Percentiles rank a stretch among this genome's conserved stretches.
phyloP scores from a whole-genome alignment of 345 rosid species.

The Salix exigua region DNA sequence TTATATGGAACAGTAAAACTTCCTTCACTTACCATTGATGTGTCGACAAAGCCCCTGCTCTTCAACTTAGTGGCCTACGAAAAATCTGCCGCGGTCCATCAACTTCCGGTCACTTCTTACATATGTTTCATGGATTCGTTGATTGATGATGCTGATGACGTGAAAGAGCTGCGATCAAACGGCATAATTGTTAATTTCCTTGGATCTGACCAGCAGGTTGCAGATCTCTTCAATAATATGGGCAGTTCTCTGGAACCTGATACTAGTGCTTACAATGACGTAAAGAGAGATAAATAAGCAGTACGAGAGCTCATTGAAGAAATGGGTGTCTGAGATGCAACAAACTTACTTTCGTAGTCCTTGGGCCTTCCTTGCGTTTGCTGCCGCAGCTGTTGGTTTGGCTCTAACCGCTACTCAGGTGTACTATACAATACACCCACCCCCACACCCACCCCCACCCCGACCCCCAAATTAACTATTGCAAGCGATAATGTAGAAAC shows the following conservation, averaged over 20 bases:
- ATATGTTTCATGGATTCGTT: constrained; percentile 17
- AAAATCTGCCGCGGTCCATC: background rate
- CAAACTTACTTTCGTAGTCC: constrained; percentile 10
- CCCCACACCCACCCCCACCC: too few relatives aligned
- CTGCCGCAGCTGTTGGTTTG: background rate
- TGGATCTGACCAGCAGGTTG: constrained; percentile 17
- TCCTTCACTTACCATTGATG: constrained; percentile 13
- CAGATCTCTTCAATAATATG: background rate
- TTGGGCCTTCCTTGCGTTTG: constrained; percentile 16
- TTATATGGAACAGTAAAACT: background rate
- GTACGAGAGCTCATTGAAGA: background rate
- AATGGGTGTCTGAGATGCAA: background rate
- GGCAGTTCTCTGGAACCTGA: too few relatives aligned
- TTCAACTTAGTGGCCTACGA: constrained; percentile 11
- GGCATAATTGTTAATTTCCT: constrained; percentile 9
- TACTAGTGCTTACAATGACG: too few relatives aligned
- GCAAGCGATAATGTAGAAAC: too few relatives aligned
- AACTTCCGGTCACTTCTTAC: constrained; percentile 9
- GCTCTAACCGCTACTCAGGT: background rate
- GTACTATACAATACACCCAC: background rate
- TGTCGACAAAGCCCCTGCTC: constrained; percentile 14
- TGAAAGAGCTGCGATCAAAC: constrained; percentile 5
- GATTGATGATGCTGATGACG: constrained; percentile 16
- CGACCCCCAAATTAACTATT: too few relatives aligned
- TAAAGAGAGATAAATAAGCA: background rate